Evolutionary conservation across 169 alveolate species (phyloP), one percentile per base, ranked within the genome.

Genomic region (Toxoplasma gondii): DNA sequence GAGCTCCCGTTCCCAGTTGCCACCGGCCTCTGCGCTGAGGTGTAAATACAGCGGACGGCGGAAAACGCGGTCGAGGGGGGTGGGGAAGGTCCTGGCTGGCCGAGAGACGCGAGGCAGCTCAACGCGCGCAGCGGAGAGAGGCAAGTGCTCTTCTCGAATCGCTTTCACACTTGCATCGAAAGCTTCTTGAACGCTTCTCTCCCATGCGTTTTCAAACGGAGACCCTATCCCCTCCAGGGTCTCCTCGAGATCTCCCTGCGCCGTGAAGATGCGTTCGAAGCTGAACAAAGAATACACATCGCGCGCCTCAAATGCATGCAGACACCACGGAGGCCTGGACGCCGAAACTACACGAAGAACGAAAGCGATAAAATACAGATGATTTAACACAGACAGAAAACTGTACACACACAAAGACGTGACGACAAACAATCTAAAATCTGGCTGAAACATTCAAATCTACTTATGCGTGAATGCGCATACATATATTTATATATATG

Each of bases 401-500:
- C 5, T 12, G 34, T 22, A 17, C 82, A 9, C 82, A 9, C 82
- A 22, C 34, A 5, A 17, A 9, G 82, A 29, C 7, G 19, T 5
- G n/a, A 22, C 82, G 16, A 31, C 19, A 4, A 22, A 69, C 19
- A 69, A 7, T 5, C 39, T 29, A 22, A 69, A n/a, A n/a, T n/a
- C n/a, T n/a, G n/a, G n/a, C n/a, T n/a, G n/a, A n/a, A n/a, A n/a
- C n/a, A n/a, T n/a, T n/a, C 43, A 69, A 69, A 69, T 69, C 34
- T 34, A 34, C 39, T 9, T 69, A 34, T 17, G 17, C 43, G 17
- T 22, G 34, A 31, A 69, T 69, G 17, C 10, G 17, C 10, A 69
- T 69, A 69, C 34, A 80, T 34, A 80, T 80, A 80, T 80, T 17
- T 80, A 80, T 80, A 41, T 80, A 38, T 80, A 80, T 80, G 36